Evolutionary conservation across 768 basidiomycete species (phyloP), one percentile per base, ranked within the genome.

Genomic region (Tephrocybe sp.): DNA sequence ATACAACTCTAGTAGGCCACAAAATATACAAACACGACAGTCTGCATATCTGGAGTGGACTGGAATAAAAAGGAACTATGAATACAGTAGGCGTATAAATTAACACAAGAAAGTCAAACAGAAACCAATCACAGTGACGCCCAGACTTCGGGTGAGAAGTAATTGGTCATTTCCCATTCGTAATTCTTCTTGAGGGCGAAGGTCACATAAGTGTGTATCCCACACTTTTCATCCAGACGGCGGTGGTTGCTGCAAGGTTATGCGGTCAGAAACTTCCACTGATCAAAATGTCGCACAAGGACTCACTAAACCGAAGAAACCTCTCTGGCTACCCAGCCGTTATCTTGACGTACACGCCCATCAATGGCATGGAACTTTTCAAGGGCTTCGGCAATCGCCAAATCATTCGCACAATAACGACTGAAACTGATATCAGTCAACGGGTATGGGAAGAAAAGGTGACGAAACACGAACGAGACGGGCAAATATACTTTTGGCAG

Each of bases 81-180:
- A 31, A 43, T 44, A 47, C 35, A 51, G 6, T n/a, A n/a, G n/a
- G n/a, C n/a, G 24, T 24, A 18, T 19, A 47, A n/a, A n/a, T n/a
- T 21, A 47, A 44, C 28, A 44, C 4, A 32, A 9, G 30, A n/a
- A 30, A 22, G 43, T 16, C 30, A 32, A 40, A 34, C 7, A 9
- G 4, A 15, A 42, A 16, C 9, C 12, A 36, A 42, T 43, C 28
- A 28, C 19, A 19, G 41, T 34, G 30, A 51, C 32, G 55, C 55
- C 62, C 63, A 68, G 12, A 58, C 49, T 53, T 68, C 64, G 21
- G 67, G 65, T 8, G 65, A 67, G 53, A 68, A 68, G 44, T 68
- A 68, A 38, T 51, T 67, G 15, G 67, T 68, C 16, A 68, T 30
- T 44, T 68, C 67, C 61, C 63, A 67, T 18, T 64, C 60, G 12